Evolutionary conservation across 1,284 basidiomycete species (phyloP), one percentile per base, ranked within the genome.

Genomic region (Porogramme epimiltina): DNA sequence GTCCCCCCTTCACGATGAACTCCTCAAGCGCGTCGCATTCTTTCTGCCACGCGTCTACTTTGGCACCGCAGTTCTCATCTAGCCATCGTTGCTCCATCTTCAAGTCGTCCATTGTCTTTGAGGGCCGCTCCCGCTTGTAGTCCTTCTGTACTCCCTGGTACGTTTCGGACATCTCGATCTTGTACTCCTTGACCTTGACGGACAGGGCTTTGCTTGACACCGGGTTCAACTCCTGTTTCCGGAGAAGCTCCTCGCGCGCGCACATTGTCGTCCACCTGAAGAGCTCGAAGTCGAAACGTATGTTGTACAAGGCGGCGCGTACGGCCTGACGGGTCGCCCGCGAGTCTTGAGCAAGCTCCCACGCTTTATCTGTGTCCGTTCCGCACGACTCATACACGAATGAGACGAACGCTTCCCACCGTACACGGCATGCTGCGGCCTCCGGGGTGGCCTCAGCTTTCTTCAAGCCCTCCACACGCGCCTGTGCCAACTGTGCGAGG

Each of bases 341-440:
- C 62, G 56, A 72, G 65, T 45, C 71, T 68, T 47, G 62, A 43
- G 52, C 63, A 52, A 39, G 75, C 64, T 36, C 69, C n/a, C 72
- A 56, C 10, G 80, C 77, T 51, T 73, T 70, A 37, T 60, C 51
- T 19, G 72, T 72, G 55, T 83, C 81, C 8, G 62, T 60, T 25
- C 64, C 51, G 62, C 78, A 78, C 22, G 74, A 71, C 38, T 62
- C 33, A 58, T 72, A 71, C 20, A 81, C 45, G 61, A 80, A 80
- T 4, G 48, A 58, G 10, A 71, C 59, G 49, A 71, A 80, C 1
- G 60, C 55, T 0, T 60, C 63, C 77, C 76, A 82, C 3, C 48
- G 40, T 11, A 24, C 55, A 3, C 50, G 58, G n/a, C n/a, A n/a
- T n/a, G n/a, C 52, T 15, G 31, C 36, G 16, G 58, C 42, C 31